A percentile compares a stretch with the other conserved stretches of the same genome.
These are phyloP conservation scores for Aureobasidium sp. DNA, from an alignment of 2,329 filamentous ascomycete genomes.

Conservation along the genomic window DNA sequence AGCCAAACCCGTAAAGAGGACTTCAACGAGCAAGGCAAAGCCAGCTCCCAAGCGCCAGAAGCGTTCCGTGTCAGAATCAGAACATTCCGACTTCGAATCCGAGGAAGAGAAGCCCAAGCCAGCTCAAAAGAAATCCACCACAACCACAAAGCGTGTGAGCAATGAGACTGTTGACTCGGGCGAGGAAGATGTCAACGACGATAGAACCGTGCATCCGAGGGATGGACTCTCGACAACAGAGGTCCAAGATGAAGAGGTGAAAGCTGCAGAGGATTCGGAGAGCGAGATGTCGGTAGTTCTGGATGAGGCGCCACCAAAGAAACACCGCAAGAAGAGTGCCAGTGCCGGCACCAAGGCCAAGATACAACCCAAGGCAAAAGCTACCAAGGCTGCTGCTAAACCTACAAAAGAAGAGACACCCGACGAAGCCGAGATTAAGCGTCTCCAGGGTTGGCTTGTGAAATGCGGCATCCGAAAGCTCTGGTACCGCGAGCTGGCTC, in stretches of 20 bases:
- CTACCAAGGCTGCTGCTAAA: constrained; percentile 27
- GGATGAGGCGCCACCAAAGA: constrained; percentile 61
- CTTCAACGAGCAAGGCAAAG: background rate
- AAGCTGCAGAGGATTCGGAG: constrained; percentile 27
- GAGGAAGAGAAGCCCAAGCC: constrained; percentile 1
- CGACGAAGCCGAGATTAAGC: constrained; percentile 75
- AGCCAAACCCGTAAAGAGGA: background rate
- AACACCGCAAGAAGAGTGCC: constrained; percentile 34
- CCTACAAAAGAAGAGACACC: constrained; percentile 37
- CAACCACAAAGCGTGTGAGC: background rate
- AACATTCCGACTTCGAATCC: constrained; percentile 10
- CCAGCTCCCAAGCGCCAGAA: constrained; percentile 8
- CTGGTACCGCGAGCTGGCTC: constrained; percentile 77
- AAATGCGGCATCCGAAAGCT: constrained; percentile 92
- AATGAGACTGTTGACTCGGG: background rate
- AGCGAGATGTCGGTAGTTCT: constrained; percentile 67
- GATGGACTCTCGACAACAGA: constrained; percentile 7
- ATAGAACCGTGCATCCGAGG: constrained; percentile 3
- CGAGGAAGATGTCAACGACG: constrained; percentile 5
- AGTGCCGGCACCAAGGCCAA: constrained; percentile 25
- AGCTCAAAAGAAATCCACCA: background rate
- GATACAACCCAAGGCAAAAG: constrained; percentile 34
- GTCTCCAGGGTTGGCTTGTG: constrained; percentile 71
- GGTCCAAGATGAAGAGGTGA: constrained; percentile 14
- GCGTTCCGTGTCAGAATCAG: constrained; percentile 7